phyloP scores from a whole-genome alignment of 2,329 filamentous ascomycete genomes.

The Alternaria brassicicola region DNA sequence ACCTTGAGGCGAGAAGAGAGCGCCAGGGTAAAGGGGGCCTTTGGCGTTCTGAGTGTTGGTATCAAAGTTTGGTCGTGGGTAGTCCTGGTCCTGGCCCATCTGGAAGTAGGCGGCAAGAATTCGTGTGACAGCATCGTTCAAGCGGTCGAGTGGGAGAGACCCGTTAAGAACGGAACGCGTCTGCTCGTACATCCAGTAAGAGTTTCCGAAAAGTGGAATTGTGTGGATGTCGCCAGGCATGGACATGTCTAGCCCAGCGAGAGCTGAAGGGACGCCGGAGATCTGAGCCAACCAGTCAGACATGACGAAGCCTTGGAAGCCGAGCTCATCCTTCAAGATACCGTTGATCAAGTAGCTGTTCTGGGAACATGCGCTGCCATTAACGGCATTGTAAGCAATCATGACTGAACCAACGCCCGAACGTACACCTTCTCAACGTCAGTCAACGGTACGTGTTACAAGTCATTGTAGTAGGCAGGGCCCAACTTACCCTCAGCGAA shows the following conservation, averaged over 20 bases:
- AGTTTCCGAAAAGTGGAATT: constrained; percentile 54
- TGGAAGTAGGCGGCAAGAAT: constrained; percentile 88
- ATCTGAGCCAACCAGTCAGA: constrained; percentile 88
- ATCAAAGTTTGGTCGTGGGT: constrained; percentile 53
- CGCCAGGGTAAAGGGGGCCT: constrained; percentile 46
- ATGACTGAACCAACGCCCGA: constrained; percentile 81
- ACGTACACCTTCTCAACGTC: constrained; percentile 56
- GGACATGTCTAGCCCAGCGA: constrained; percentile 83
- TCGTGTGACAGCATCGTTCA: constrained; percentile 88
- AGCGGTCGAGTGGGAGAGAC: constrained; percentile 77
- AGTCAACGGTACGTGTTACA: not conserved
- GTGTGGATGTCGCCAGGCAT: constrained; percentile 74
- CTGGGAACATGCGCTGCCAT: constrained; percentile 64
- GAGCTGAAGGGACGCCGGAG: constrained; percentile 76
- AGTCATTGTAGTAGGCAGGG: not conserved
- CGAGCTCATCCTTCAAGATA: constrained; percentile 83
- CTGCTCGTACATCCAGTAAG: constrained; percentile 72
- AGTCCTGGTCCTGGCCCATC: constrained; percentile 47
- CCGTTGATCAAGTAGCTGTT: constrained; percentile 84
- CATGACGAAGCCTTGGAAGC: constrained; percentile 74
- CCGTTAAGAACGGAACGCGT: constrained; percentile 80
- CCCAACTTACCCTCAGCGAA: constrained; percentile 67
- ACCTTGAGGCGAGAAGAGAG: constrained; percentile 63
- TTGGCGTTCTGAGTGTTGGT: constrained; percentile 43
- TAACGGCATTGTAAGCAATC: constrained; percentile 72